Conservation (phyloP, 345 rosid species). For the Eucalyptus melliodora region DNA sequence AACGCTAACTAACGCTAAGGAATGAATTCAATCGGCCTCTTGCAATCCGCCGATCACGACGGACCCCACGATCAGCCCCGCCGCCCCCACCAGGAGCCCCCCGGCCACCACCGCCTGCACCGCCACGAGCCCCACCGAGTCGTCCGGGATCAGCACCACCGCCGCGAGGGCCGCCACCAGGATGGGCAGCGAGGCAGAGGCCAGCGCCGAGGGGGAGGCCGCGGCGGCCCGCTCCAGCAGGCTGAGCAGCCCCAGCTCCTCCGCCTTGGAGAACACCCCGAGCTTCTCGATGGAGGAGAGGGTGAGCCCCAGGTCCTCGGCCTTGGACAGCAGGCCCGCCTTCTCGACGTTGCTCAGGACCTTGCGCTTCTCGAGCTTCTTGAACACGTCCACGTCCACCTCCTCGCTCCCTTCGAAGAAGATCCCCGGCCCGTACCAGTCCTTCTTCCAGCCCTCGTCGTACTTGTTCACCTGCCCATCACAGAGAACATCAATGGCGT, state of each 20-base stretch:
- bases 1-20: neutral
- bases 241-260: slow-evolving; percentile 80
- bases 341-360: slow-evolving; percentile 85
- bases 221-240: slow-evolving; percentile 53
- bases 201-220: slow-evolving; percentile 54
- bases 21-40: slow-evolving; percentile 58
- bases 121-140: slow-evolving; percentile 52
- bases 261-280: slow-evolving; percentile 79
- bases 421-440: slow-evolving; percentile 88
- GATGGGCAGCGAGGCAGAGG: slow-evolving; percentile 67
- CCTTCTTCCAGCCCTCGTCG: slow-evolving; percentile 62
- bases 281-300: slow-evolving; percentile 85
- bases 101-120: slow-evolving; percentile 61
- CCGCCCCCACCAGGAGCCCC: slow-evolving; percentile 56
- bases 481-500: neutral
- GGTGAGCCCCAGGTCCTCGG: slow-evolving; percentile 65
- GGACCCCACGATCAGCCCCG: slow-evolving; percentile 70
- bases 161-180: slow-evolving; percentile 66
- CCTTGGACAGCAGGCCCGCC: slow-evolving; percentile 74
- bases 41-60: slow-evolving; percentile 70
- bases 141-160: slow-evolving; percentile 73
- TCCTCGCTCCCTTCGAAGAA: slow-evolving; percentile 86
- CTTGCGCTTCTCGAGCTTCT: slow-evolving; percentile 77
- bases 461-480: slow-evolving; percentile 56
- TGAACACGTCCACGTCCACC: slow-evolving; percentile 78